Evolutionary conservation across 352 stramenopile genomes (phyloP), one percentile per base, ranked within the genome.

Genomic region (Thraustotheca clavata): DNA sequence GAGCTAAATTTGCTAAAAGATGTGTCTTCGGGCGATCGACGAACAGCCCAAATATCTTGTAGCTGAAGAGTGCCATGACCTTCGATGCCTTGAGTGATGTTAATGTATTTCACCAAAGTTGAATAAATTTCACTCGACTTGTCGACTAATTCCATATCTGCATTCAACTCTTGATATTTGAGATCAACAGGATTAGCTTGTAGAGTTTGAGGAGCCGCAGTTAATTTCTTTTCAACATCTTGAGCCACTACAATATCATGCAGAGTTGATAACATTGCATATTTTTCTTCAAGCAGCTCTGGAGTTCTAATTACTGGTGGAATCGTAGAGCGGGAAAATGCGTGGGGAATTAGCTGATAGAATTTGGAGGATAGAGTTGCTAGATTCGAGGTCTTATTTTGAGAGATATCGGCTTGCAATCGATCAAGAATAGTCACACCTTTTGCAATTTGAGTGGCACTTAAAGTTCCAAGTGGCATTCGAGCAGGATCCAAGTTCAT

Each of bases 211-310:
- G 48, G 36, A 26, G 34, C 20, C 2, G 40, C 34, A 40, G 20
- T 24, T 22, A 36, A 33, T 24, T 49, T 29, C 35, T 66, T 59
- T 33, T 70, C 38, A 26, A 76, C 67, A 35, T 62, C 59, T 54
- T 76, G 71, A 5, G 71, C 71, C 36, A 70, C 50, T n/a, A 65
- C 71, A 32, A 76, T 76, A 54, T 76, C 71, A 38, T 66, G 41
- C 6, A 76, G 41, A 14, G 73, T 68, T 20, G 68, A 68, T 16
- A 76, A 49, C 59, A 76, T 71, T 29, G 72, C 68, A n/a, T 66
- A 72, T 67, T 76, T 74, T 0, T 27, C 48, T n/a, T 68, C 59
- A 32, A 76, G 41, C 65, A 61, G 69, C 27, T 59, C 59, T 24
- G 46, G 39, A 20, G 60, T 61, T 40, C 48, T 46, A 61, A 76